Evolutionary conservation across 164 flowering plant genomes (phyloP), one percentile per base, ranked within the genome.

Genomic region (Pachysandra terminalis): DNA sequence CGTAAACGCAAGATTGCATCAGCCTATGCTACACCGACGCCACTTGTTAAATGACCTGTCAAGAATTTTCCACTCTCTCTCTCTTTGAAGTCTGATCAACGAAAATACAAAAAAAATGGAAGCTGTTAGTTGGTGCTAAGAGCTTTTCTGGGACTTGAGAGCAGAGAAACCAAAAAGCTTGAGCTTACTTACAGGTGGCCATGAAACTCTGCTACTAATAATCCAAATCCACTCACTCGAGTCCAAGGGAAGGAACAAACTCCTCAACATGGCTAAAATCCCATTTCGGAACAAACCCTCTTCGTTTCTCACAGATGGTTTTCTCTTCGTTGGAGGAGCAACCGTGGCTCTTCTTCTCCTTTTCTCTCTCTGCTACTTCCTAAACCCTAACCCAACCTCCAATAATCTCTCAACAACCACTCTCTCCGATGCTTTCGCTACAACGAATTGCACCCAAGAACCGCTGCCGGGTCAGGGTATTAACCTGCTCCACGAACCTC

Each of bases 301-400:
- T 24, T 61, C 73, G 3, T 67, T 73, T 41, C 41, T 83, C 53
- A 59, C 78, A 22, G 90, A 86, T 54, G 68, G 68, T 7, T 61
- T 71, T 48, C 73, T 82, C 66, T 87, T 76, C 74, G 52, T 77
- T 51, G 86, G 81, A 9, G 92, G 90, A 14, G 83, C 79, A 19
- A 28, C 81, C 24, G 69, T 73, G n/a, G 86, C 89, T 17, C 61
- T 86, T 23, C 37, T 92, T 15, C 71, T 87, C 12, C 69, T 90
- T 26, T 85, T 89, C 86, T 62, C 83, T 58, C 21, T 86, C 71
- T 84, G 72, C 71, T 80, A 89, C 32, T 71, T 73, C 58, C 5
- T 68, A 4, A 45, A 21, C 74, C 69, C 79, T 9, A 63, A 22
- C 59, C 75, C 85, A 9, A 56, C 52, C 35, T 78, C 22, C 58